A percentile compares a stretch with the other conserved stretches of the same genome.
These are phyloP conservation scores for Leccinum boreale DNA, from an alignment of 768 basidiomycete species.

Conservation along the genomic window DNA sequence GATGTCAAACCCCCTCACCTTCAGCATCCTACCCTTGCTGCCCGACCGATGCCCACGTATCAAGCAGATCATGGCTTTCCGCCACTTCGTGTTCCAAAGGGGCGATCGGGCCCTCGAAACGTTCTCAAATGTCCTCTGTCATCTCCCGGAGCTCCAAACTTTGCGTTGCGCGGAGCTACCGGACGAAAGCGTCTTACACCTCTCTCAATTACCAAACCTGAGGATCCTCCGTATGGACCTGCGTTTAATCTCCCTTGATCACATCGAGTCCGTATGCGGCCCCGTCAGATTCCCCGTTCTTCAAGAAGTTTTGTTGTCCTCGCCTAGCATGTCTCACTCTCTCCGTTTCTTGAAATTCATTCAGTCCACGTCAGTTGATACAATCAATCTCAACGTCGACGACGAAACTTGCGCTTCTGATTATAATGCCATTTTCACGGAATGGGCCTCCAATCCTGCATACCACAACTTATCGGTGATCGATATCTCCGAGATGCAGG, in stretches of 20 bases:
- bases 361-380: conserved; percentile 26
- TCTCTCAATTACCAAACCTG: conserved; percentile 20
- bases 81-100: conserved; percentile 26
- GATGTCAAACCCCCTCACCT: conserved; percentile 25
- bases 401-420: conserved; percentile 28
- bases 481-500: conserved; percentile 30
- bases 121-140: conserved; percentile 23
- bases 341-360: conserved; percentile 27
- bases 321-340: conserved; percentile 21
- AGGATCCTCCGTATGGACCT: conserved; percentile 26
- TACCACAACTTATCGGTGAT: conserved; percentile 25
- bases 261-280: conserved; percentile 15
- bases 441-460: conserved; percentile 21
- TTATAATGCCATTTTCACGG: conserved; percentile 21
- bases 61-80: conserved; percentile 28
- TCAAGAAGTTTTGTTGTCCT: conserved; percentile 21
- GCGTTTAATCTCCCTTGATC: conserved; percentile 22
- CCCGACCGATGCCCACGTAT: conserved; percentile 24
- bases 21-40: conserved; percentile 15
- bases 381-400: conserved; percentile 32
- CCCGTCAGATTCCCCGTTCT: conserved; percentile 18
- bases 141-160: conserved; percentile 20
- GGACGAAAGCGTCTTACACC: conserved; percentile 21
- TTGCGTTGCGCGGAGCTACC: conserved; percentile 28
- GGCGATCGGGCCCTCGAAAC: conserved; percentile 23